A percentile compares a stretch with the other conserved stretches of the same genome.
Evolutionary conservation across 495 filamentous ascomycete species (phyloP).

Genomic region (Podospora appendiculata): DNA sequence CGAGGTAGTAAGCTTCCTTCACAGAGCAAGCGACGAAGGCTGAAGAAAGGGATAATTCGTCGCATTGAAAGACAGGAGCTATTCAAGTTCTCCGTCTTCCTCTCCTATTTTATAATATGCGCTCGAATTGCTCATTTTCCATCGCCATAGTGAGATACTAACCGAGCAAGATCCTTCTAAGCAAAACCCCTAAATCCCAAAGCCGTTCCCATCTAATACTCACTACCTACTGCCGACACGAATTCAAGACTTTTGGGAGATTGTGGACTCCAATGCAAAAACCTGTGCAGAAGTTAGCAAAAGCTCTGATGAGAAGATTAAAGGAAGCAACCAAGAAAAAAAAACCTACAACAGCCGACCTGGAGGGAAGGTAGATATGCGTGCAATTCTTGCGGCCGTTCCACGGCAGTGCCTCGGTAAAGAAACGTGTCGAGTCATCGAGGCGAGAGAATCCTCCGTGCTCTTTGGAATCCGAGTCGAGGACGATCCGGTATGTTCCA

Average conservation of each 20-base stretch:
- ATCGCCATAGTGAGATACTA: too few species aligned
- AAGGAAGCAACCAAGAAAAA: neutral
- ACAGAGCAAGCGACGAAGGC: too few species aligned
- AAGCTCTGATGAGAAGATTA: neutral
- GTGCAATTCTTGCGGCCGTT: constrained; percentile 82
- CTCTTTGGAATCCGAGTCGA: constrained; percentile 69
- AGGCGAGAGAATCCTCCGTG: constrained; percentile 78
- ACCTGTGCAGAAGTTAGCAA: constrained; percentile 12
- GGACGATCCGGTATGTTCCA: constrained; percentile 82
- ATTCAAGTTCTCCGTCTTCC: too few species aligned
- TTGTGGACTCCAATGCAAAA: constrained; percentile 23
- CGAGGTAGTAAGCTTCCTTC: too few species aligned
- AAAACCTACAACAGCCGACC: constrained; percentile 74
- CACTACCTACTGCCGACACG: too few species aligned
- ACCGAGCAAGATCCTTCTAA: too few species aligned
- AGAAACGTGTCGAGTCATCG: constrained; percentile 71
- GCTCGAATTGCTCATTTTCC: too few species aligned
- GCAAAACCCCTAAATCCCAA: too few species aligned
- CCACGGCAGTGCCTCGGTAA: constrained; percentile 84
- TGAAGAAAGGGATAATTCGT: too few species aligned
- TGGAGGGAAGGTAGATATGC: constrained; percentile 82
- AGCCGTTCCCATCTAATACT: too few species aligned
- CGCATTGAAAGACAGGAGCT: too few species aligned
- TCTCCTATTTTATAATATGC: too few species aligned
- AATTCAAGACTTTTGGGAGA: constrained; percentile 1